phyloP scores from a whole-genome alignment of 2,329 filamentous ascomycete genomes.

The Penicillium hesseltinei region DNA sequence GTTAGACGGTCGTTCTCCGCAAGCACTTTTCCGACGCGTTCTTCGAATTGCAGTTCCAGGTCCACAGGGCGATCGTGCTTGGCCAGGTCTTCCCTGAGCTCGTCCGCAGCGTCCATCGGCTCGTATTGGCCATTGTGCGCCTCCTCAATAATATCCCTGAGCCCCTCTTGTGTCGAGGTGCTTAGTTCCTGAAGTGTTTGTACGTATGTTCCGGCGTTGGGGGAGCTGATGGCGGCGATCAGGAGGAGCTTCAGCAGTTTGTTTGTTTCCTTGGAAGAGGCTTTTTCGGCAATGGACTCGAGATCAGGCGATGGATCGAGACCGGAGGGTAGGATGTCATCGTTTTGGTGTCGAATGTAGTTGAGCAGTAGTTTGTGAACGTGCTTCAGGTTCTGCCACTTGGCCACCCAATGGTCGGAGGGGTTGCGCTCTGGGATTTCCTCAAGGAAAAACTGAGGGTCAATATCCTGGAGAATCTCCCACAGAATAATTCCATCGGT shows the following conservation, averaged over 20 bases:
- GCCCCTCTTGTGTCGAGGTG: conserved; percentile 44
- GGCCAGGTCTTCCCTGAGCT: conserved; percentile 34
- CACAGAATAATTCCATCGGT: conserved; percentile 47
- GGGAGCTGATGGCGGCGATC: conserved; percentile 60
- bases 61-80: conserved; percentile 41
- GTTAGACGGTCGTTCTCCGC: conserved; percentile 59
- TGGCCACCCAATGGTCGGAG: conserved; percentile 48
- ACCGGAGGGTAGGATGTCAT: conserved; percentile 43
- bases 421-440: conserved; percentile 46
- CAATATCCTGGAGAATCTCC: conserved; percentile 50
- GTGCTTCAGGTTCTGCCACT: conserved; percentile 51
- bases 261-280: conserved; percentile 44
- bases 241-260: conserved; percentile 64
- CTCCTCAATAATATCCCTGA: conserved; percentile 50
- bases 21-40: conserved; percentile 49
- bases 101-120: conserved; percentile 36
- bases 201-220: conserved; percentile 56
- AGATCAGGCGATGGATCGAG: conserved; percentile 46
- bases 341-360: conserved; percentile 48
- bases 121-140: conserved; percentile 44
- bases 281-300: conserved; percentile 47
- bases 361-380: conserved; percentile 47
- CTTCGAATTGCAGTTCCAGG: conserved; percentile 48
- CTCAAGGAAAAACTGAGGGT: conserved; percentile 48
- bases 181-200: conserved; percentile 46